A percentile compares a stretch with the other conserved stretches of the same genome.
Evolutionary conservation across 352 stramenopile genomes (phyloP).

Genomic region (Elongisporangium undulatum): DNA sequence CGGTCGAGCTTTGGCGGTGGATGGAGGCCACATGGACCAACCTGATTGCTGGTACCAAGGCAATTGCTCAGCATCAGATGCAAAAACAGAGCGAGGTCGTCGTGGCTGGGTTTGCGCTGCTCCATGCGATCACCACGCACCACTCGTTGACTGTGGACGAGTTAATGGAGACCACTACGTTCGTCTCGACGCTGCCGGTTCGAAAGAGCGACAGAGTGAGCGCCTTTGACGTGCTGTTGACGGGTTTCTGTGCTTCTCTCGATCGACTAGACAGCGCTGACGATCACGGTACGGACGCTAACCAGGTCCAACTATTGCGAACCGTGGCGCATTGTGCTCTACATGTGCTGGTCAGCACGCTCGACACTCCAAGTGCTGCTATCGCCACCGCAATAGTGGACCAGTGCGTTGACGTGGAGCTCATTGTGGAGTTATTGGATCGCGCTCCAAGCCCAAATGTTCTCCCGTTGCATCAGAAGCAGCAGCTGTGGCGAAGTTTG

Average conservation of each 20-base stretch:
- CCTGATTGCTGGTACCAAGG: neutral
- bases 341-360: neutral
- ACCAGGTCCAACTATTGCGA: neutral
- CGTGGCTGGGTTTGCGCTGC: constrained; percentile 3
- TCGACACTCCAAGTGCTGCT: neutral
- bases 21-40: constrained; percentile 14
- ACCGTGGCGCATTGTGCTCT: neutral
- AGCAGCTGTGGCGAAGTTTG: constrained; percentile 19
- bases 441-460: neutral
- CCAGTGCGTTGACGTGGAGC: constrained; percentile 6
- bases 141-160: constrained; percentile 10
- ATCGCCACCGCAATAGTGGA: constrained; percentile 3
- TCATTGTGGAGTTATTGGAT: constrained; percentile 10
- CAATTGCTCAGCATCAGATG: neutral
- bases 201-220: neutral
- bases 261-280: neutral
- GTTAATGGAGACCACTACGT: constrained; percentile 12
- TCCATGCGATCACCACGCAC: constrained; percentile 13
- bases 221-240: neutral
- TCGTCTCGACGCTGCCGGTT: neutral
- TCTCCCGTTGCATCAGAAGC: constrained; percentile 12
- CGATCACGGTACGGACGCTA: too few relatives aligned
- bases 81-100: constrained; percentile 12
- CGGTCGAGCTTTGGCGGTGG: constrained; percentile 21
- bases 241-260: neutral